phyloP scores from a whole-genome alignment of 2,329 filamentous ascomycete genomes.

The Emmonsiellopsis sp. region DNA sequence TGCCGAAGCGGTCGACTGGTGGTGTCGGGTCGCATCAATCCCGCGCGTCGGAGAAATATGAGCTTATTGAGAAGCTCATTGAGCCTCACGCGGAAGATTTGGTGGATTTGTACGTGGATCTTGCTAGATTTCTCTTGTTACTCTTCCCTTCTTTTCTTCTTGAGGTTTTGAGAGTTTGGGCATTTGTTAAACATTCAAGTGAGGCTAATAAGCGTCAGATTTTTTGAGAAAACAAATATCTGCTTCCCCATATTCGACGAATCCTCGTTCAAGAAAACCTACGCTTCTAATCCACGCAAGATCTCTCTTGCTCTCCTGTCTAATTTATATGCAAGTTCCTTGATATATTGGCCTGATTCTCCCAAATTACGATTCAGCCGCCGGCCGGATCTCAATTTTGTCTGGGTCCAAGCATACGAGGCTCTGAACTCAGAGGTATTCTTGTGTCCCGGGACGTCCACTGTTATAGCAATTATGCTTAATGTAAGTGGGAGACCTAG shows the following conservation, averaged over 20 bases:
- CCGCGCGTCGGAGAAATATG: slow-evolving; percentile 28
- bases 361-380: slow-evolving; percentile 26
- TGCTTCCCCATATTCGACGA: slow-evolving; percentile 49
- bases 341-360: slow-evolving; percentile 44
- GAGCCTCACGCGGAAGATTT: slow-evolving; percentile 37
- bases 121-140: background rate
- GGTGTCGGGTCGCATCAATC: slow-evolving; percentile 13
- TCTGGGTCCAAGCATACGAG: slow-evolving; percentile 50
- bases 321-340: slow-evolving; percentile 43
- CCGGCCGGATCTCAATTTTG: slow-evolving; percentile 44
- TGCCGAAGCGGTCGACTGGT: slow-evolving; percentile 38
- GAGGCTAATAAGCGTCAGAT: slow-evolving; percentile 24
- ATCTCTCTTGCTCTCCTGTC: slow-evolving; percentile 46
- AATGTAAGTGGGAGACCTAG: slow-evolving; percentile 49
- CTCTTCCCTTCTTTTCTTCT: too few species aligned
- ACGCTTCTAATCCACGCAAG: slow-evolving; percentile 31
- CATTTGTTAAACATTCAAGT: background rate
- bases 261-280: slow-evolving; percentile 36
- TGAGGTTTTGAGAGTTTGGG: too few species aligned
- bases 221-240: slow-evolving; percentile 42
- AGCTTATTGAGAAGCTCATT: slow-evolving; percentile 45
- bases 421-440: slow-evolving; percentile 48
- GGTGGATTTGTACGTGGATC: slow-evolving; percentile 33
- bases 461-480: slow-evolving; percentile 44
- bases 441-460: slow-evolving; percentile 45